Evolutionary conservation across 768 basidiomycete species (phyloP).

Genomic region (Pulveroboletus sp.): DNA sequence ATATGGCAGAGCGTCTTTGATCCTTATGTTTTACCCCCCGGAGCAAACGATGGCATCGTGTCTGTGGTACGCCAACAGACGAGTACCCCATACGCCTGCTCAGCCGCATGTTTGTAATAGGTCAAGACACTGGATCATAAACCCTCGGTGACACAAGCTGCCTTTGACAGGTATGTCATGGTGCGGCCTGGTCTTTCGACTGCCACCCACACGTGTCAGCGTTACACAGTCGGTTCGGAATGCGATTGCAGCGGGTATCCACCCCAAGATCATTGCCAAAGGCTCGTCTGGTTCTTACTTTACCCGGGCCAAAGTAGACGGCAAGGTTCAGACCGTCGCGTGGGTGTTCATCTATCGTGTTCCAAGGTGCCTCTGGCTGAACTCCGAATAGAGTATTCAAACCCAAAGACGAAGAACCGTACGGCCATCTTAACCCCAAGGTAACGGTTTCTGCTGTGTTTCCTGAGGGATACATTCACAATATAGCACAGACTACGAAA

Average conservation of each 20-base stretch:
- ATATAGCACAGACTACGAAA: conserved; percentile 64
- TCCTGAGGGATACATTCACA: not conserved
- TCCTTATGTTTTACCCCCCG: conserved; percentile 42
- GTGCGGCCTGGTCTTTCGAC: not conserved
- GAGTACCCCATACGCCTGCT: not conserved
- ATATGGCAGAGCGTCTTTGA: conserved; percentile 83
- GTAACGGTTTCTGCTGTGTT: conserved; percentile 28
- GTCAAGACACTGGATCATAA: conserved; percentile 80
- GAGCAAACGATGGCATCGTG: conserved; percentile 25
- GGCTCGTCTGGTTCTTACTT: conserved; percentile 92
- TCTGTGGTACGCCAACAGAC: conserved; percentile 13
- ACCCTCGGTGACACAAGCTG: conserved; percentile 65
- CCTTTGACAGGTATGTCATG: conserved; percentile 60
- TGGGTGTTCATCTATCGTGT: conserved; percentile 33
- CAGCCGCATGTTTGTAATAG: conserved; percentile 31
- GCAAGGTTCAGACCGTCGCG: conserved; percentile 76
- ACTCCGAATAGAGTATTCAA: conserved; percentile 67
- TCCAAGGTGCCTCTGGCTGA: conserved; percentile 1
- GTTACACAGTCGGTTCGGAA: conserved; percentile 58
- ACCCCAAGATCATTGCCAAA: conserved; percentile 87
- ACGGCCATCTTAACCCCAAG: conserved; percentile 85
- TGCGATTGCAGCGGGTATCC: conserved; percentile 72
- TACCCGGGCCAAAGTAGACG: conserved; percentile 77
- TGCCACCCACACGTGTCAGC: conserved; percentile 32
- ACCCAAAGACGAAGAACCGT: conserved; percentile 88